These are phyloP conservation scores for Dryadomyces quercivorus DNA, from an alignment of 2,329 filamentous ascomycete species.

Conservation along the genomic window DNA sequence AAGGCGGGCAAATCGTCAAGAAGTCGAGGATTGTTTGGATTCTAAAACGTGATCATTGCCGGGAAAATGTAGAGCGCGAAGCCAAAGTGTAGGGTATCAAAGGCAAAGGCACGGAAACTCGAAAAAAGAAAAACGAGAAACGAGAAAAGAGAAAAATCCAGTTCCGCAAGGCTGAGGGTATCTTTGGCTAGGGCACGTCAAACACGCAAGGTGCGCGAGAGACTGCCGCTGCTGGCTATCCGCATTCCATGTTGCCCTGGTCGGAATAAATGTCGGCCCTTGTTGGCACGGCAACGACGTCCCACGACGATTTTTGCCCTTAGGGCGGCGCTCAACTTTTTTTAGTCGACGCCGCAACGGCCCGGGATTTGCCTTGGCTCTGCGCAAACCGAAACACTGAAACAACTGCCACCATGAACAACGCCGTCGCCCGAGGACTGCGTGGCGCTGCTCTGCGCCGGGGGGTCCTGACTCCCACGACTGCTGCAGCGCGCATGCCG, in stretches of 20 bases:
- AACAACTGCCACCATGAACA: not conserved
- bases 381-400: too few relatives aligned
- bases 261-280: constrained; percentile 8
- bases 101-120: not conserved
- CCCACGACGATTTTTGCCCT: not conserved
- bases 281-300: constrained; percentile 10
- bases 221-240: not conserved
- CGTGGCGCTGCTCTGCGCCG: not conserved
- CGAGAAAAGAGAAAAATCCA: not conserved
- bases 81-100: constrained; percentile 13
- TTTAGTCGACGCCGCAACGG: not conserved
- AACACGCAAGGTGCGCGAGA: not conserved
- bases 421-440: not conserved
- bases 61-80: constrained; percentile 9
- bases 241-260: constrained; percentile 4
- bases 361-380: too few relatives aligned
- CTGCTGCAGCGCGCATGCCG: not conserved
- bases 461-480: not conserved
- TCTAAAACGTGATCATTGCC: not conserved
- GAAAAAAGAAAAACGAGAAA: not conserved
- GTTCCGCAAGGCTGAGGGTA: not conserved
- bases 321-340: not conserved
- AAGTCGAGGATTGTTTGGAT: not conserved
- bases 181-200: not conserved
- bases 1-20: constrained; percentile 11